Conservation (phyloP, 2,329 filamentous ascomycete genomes). For the Claviceps purpurea region DNA sequence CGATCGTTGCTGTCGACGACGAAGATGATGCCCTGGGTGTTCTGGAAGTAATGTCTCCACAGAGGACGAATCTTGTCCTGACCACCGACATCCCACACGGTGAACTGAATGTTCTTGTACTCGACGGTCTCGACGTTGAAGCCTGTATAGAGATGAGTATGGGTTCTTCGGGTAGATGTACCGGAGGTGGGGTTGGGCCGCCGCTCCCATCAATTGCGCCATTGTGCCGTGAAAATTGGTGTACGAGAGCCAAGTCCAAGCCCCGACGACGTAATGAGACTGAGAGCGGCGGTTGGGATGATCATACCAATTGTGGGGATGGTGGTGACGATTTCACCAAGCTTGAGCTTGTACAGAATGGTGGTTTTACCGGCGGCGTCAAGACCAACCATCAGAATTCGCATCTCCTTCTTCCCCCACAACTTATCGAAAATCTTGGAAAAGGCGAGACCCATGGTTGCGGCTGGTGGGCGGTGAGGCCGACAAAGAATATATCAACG, state of each 20-base stretch:
- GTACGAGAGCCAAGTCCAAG: background rate
- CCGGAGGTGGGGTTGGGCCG: background rate
- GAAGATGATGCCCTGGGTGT: constrained; percentile 99
- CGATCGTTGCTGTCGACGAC: constrained; percentile 98
- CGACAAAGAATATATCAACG: constrained; percentile 3
- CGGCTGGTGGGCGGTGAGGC: constrained; percentile 29
- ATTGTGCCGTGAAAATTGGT: too few relatives aligned
- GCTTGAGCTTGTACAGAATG: constrained; percentile 99
- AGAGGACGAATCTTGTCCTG: constrained; percentile 99
- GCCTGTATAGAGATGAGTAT: constrained; percentile 34
- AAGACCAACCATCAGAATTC: constrained; percentile 99
- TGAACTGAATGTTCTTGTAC: constrained; percentile 99
- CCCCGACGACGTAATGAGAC: background rate
- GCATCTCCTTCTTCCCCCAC: constrained; percentile 99
- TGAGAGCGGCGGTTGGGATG: constrained; percentile 3
- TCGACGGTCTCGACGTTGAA: constrained; percentile 99
- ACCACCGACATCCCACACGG: constrained; percentile 99
- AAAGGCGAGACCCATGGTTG: constrained; percentile 94
- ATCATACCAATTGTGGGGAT: constrained; percentile 90
- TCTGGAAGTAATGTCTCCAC: constrained; percentile 99
- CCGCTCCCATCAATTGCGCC: background rate
- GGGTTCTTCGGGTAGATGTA: background rate
- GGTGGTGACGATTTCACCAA: constrained; percentile 97
- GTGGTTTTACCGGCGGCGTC: constrained; percentile 99
- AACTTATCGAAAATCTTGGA: constrained; percentile 93